These are phyloP conservation scores for Ogataea naganishii DNA, from an alignment of 805 yeast species.

Conservation along the genomic window DNA sequence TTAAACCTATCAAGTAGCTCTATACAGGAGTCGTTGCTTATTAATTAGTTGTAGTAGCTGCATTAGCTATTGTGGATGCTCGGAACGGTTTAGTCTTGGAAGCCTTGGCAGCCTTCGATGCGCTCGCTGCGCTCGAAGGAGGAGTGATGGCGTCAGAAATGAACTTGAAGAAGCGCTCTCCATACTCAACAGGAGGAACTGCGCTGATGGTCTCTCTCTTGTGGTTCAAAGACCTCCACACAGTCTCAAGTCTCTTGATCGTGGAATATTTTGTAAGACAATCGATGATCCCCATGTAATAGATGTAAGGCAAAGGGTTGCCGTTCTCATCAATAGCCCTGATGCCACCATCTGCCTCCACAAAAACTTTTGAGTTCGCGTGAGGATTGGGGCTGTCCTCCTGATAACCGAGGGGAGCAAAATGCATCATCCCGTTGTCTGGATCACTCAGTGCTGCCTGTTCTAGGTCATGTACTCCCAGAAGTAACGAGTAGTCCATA, in stretches of 20 bases:
- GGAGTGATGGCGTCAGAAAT: constrained; percentile 26
- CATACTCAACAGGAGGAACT: constrained; percentile 85
- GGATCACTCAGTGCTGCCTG: constrained; percentile 35
- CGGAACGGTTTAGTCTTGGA: too few relatives aligned
- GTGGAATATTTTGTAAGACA: constrained; percentile 77
- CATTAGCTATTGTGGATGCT: too few relatives aligned
- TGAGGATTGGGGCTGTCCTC: constrained; percentile 1
- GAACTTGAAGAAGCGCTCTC: constrained; percentile 73
- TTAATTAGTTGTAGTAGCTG: too few relatives aligned
- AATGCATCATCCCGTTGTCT: constrained; percentile 12
- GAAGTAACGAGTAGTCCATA: constrained; percentile 89
- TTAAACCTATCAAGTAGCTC: too few relatives aligned
- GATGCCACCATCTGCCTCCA: constrained; percentile 64
- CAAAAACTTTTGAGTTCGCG: constrained; percentile 8
- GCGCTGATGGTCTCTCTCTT: constrained; percentile 72
- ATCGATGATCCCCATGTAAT: constrained; percentile 90
- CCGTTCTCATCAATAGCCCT: constrained; percentile 59
- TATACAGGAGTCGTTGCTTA: too few relatives aligned
- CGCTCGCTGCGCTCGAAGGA: too few relatives aligned
- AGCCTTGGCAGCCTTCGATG: too few relatives aligned
- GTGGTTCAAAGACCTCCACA: constrained; percentile 69
- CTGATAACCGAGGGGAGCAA: constrained; percentile 13
- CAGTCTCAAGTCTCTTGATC: constrained; percentile 73
- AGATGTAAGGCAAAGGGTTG: constrained; percentile 57
- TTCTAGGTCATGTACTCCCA: constrained; percentile 78